Evolutionary conservation across 305 asterid species (phyloP), one percentile per base, ranked within the genome.

Genomic region (Fraxinus sp.): DNA sequence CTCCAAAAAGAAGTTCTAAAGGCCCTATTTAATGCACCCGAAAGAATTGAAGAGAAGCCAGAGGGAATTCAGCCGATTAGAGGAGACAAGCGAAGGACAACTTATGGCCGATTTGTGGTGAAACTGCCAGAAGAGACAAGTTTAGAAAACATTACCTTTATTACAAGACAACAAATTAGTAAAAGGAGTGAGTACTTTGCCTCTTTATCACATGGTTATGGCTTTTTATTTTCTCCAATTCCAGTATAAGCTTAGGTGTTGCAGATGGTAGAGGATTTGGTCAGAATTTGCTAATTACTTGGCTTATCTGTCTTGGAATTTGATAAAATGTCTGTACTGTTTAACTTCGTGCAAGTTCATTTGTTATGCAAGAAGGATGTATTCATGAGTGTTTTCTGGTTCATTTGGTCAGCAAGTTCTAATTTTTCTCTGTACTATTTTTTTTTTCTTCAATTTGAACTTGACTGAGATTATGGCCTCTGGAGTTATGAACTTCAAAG

Each of bases 1-100:
- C 82, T 83, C 32, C 83, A 84, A 74, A 90, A 85, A 82, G 97
- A 93, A 83, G 84, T 90, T 84, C 79, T 94, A 77, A 86, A 79
- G 70, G 78, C 97, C 22, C 84, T 93, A 79, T 92, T 92, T 88
- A 70, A 74, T 82, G 87, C 13, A 68, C 87, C 90, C 76, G 83
- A 37, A 87, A 86, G 90, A 87, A 33, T 68, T 78, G 87, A 86
- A 78, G 87, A 84, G 66, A 87, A 78, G 72, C 83, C 66, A 24
- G 78, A 62, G 44, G 36, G 32, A 39, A 79, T 77, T 76, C 39
- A 0, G 35, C 87, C 86, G 36, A 22, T 81, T 79, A 88, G 83
- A 83, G 83, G 85, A 83, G 82, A 52, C 73, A 72, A 18, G 39
- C 80, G 74, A 77, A 85, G 80, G 80, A 83, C 89, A 1, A 83